Conservation (phyloP, 2,329 filamentous ascomycete species). For the Trichoderma lentiforme region DNA sequence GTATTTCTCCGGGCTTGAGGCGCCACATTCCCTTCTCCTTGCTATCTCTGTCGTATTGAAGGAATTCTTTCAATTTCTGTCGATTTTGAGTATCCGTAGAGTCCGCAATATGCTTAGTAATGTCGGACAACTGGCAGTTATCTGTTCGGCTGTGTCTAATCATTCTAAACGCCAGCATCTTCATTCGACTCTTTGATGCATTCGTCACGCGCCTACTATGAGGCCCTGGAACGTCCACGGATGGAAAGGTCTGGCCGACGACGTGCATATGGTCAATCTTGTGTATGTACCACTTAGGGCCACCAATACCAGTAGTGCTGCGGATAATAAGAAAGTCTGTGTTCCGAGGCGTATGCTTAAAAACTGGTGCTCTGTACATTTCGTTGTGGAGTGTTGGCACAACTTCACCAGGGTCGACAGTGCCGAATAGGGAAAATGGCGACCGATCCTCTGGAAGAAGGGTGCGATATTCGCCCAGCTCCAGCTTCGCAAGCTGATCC, state of each 20-base stretch:
- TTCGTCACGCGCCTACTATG: constrained; percentile 95
- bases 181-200: constrained; percentile 92
- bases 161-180: constrained; percentile 91
- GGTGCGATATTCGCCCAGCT: constrained; percentile 84
- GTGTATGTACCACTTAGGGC: constrained; percentile 76
- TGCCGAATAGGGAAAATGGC: constrained; percentile 91
- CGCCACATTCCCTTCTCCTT: constrained; percentile 75
- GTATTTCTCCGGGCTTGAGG: constrained; percentile 65
- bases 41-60: constrained; percentile 78
- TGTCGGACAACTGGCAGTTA: constrained; percentile 71
- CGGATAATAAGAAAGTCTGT: constrained; percentile 87
- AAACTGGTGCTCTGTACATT: constrained; percentile 93
- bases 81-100: constrained; percentile 94
- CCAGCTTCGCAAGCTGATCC: constrained; percentile 69
- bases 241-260: constrained; percentile 90
- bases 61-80: constrained; percentile 95
- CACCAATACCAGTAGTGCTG: constrained; percentile 73
- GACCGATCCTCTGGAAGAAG: constrained; percentile 92
- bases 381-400: constrained; percentile 90
- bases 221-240: constrained; percentile 86
- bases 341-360: constrained; percentile 72
- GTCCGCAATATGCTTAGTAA: constrained; percentile 88
- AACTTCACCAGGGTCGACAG: constrained; percentile 85
- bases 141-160: constrained; percentile 71
- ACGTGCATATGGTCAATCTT: constrained; percentile 89